Base-by-base conservation (phyloP, 306 rosid genomes). In the Fragaria iinumae region DNA sequence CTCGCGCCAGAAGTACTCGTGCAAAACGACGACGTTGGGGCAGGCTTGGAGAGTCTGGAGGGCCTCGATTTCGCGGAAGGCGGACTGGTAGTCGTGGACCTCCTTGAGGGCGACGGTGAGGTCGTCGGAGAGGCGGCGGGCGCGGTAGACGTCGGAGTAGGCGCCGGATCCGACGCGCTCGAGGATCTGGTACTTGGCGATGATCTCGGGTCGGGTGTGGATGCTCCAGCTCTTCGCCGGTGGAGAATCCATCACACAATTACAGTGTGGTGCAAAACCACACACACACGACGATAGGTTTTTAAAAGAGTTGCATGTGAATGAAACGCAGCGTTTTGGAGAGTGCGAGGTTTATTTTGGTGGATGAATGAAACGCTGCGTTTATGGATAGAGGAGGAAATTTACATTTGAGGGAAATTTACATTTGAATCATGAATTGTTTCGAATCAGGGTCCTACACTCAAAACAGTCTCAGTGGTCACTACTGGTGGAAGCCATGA, bases 1-100 rank as follows among this genome's bases (percentile, higher is more conserved):
- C 71, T 92, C 96, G 53, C 91, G 87, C 97, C 96, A 95, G 85
- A 95, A 95, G 86, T 86, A 91, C 80, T 95, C 99, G 79, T 87
- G 83, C 88, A 95, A 62, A 39, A 82, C 85, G 65, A 92, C 91
- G 53, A 90, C 87, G 80, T 95, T 92, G 10, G 84, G 87, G 55
- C 78, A 89, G 4, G 84, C 81, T 45, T 73, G 89, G 43, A 95
- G 91, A 47, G 86, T 69, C 77, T 82, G 87, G 56, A 94, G 85
- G 7, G 96, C 93, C 72, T 90, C 96, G 76, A 94, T 91, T 78
- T 94, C 98, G 14, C 98, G 82, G 73, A 83, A 81, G 13, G 97
- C 96, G 6, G 95, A 92, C 75, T 87, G 95, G 74, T 82, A 82
- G 76, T 94, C 96, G 83, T 94, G 98, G 44, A 94, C 84, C 87